Percentiles rank a stretch among this genome's conserved stretches.
Evolutionary conservation across 805 yeast genomes (phyloP).

Genomic region (Kockiozyma suomiensis): DNA sequence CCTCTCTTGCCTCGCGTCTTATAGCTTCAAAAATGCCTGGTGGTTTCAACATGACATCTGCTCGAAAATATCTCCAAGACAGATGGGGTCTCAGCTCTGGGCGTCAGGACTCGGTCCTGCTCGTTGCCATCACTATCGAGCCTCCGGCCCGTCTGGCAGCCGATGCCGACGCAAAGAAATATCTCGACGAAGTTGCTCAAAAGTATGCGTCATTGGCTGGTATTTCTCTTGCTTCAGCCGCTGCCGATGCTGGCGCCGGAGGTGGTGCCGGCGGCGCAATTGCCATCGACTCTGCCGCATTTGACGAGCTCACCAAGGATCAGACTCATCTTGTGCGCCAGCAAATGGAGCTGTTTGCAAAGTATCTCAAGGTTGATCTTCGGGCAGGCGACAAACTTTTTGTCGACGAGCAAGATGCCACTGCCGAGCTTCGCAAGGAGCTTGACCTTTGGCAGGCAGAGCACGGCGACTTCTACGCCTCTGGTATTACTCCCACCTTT

Average conservation of each 20-base stretch:
- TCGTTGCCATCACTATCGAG: constrained; percentile 82
- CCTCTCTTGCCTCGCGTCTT: constrained; percentile 84
- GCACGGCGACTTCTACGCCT: constrained; percentile 90
- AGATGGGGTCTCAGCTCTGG: constrained; percentile 93
- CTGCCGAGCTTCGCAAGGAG: constrained; percentile 80
- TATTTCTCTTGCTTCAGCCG: constrained; percentile 68
- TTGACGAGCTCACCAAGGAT: constrained; percentile 77
- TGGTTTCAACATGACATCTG: constrained; percentile 90
- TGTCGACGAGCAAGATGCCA: constrained; percentile 81
- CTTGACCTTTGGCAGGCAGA: constrained; percentile 89
- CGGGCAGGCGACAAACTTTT: constrained; percentile 86
- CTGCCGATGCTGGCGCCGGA: constrained; percentile 58
- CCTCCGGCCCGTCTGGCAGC: constrained; percentile 85
- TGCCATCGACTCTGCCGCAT: constrained; percentile 91
- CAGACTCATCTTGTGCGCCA: constrained; percentile 71
- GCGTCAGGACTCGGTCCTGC: constrained; percentile 88
- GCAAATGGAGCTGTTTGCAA: constrained; percentile 88
- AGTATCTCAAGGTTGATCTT: constrained; percentile 90
- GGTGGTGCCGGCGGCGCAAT: constrained; percentile 74
- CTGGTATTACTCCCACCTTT: constrained; percentile 88
- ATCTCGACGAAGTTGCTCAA: constrained; percentile 77
- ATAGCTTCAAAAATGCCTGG: constrained; percentile 99
- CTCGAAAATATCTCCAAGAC: constrained; percentile 88
- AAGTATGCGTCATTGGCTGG: constrained; percentile 86
- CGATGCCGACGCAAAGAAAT: constrained; percentile 88